phyloP scores from a whole-genome alignment of 306 rosid species.

The Vicia sativa region DNA sequence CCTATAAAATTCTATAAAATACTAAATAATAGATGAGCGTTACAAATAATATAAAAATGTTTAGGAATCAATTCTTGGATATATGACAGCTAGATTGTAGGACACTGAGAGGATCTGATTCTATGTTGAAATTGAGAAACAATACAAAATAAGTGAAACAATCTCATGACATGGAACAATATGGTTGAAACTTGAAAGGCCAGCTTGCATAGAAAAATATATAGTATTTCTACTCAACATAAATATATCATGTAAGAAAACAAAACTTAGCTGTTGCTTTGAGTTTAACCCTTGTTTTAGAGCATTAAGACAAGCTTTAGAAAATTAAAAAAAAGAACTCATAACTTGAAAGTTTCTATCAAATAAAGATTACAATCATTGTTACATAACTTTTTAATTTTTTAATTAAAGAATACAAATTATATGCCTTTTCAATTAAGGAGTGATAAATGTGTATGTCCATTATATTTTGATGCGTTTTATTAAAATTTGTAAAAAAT shows the following conservation, averaged over 20 bases:
- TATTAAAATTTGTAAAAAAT: too few species aligned
- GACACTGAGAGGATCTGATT: slow-evolving; percentile 6
- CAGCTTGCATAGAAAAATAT: slow-evolving; percentile 26
- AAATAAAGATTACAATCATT: slow-evolving; percentile 42
- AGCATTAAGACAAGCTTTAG: slow-evolving; percentile 9
- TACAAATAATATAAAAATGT: neutral
- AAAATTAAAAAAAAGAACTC: slow-evolving; percentile 32
- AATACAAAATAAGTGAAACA: slow-evolving; percentile 28
- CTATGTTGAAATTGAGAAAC: slow-evolving; percentile 11
- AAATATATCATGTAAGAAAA: slow-evolving; percentile 21
- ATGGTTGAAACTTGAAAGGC: slow-evolving; percentile 8
- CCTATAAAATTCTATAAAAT: slow-evolving; percentile 3
- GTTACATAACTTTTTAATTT: slow-evolving; percentile 38
- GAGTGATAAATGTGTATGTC: too few species aligned
- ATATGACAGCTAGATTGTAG: slow-evolving; percentile 14
- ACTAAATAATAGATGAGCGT: neutral
- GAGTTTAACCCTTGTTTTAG: slow-evolving; percentile 30
- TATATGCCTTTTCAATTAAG: too few species aligned
- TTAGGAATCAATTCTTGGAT: neutral
- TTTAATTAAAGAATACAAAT: slow-evolving; percentile 30
- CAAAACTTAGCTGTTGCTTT: neutral
- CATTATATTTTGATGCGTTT: too few species aligned
- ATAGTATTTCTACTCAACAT: slow-evolving; percentile 5
- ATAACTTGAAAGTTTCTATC: slow-evolving; percentile 45
- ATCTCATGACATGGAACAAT: slow-evolving; percentile 19